Conservation (phyloP, 208 protist species). For the Naegleria gruberi region DNA sequence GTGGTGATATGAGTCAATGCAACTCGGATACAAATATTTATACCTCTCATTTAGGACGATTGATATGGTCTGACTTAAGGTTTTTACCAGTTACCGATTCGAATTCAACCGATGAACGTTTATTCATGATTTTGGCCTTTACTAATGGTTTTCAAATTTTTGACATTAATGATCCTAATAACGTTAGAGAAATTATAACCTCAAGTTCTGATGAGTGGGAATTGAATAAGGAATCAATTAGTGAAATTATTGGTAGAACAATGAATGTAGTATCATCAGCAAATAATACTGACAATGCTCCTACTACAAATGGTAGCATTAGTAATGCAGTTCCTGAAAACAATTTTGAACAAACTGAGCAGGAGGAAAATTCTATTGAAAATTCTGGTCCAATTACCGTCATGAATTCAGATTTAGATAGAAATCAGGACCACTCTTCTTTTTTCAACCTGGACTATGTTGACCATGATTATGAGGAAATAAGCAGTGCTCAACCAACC, state of each 20-base stretch:
- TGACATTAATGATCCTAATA: slow-evolving; percentile 19
- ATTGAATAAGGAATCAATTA: too few species aligned
- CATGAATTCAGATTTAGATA: not conserved
- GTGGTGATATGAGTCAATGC: not conserved
- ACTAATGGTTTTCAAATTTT: slow-evolving; percentile 31
- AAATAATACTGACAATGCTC: not conserved
- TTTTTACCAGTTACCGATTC: not conserved
- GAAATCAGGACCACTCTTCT: not conserved
- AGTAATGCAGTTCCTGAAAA: not conserved
- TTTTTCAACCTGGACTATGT: not conserved
- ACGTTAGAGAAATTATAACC: slow-evolving; percentile 25
- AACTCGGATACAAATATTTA: not conserved
- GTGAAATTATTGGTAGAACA: too few species aligned
- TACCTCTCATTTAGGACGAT: not conserved
- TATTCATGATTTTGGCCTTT: slow-evolving; percentile 23
- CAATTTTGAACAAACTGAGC: not conserved
- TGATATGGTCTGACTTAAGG: not conserved
- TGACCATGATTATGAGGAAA: not conserved
- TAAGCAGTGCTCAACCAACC: not conserved
- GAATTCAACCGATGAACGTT: not conserved
- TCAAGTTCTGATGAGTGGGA: not conserved
- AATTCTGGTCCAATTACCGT: not conserved
- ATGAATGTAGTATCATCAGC: not conserved
- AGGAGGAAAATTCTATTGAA: not conserved
- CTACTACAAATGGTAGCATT: too few species aligned